Evolutionary conservation across 2,329 filamentous ascomycete genomes (phyloP).

Genomic region (Alternaria rosae): DNA sequence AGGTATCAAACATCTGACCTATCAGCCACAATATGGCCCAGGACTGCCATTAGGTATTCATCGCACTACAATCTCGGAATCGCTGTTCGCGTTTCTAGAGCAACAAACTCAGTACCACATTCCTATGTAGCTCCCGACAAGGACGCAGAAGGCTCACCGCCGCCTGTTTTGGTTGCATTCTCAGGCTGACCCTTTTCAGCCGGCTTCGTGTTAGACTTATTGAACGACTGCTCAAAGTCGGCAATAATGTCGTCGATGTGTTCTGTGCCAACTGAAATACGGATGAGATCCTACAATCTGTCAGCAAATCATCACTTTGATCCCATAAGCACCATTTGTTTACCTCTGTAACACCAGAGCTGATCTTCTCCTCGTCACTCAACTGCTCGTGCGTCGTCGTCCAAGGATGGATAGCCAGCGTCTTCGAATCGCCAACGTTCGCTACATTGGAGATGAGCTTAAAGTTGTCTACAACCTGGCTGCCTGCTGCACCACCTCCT

Average conservation of each 20-base stretch:
- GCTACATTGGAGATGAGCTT: constrained; percentile 95
- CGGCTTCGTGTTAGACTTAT: constrained; percentile 60
- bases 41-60: neutral
- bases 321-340: constrained; percentile 10
- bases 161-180: constrained; percentile 44
- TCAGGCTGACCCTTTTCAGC: constrained; percentile 41
- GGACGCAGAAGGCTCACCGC: constrained; percentile 33
- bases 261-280: constrained; percentile 93
- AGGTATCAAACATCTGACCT: neutral
- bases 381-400: constrained; percentile 95
- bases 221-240: constrained; percentile 92
- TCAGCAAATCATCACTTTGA: neutral
- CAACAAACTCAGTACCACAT: neutral
- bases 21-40: neutral
- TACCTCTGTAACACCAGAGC: constrained; percentile 82
- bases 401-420: constrained; percentile 93
- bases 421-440: constrained; percentile 96
- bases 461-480: constrained; percentile 89
- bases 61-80: neutral
- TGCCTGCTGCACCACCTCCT: constrained; percentile 82
- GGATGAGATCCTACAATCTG: constrained; percentile 75
- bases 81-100: neutral
- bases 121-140: constrained; percentile 40
- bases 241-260: constrained; percentile 97
- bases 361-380: constrained; percentile 77